Conservation (phyloP, 106 monocot species). For the Dendrobium chrysotoxum region DNA sequence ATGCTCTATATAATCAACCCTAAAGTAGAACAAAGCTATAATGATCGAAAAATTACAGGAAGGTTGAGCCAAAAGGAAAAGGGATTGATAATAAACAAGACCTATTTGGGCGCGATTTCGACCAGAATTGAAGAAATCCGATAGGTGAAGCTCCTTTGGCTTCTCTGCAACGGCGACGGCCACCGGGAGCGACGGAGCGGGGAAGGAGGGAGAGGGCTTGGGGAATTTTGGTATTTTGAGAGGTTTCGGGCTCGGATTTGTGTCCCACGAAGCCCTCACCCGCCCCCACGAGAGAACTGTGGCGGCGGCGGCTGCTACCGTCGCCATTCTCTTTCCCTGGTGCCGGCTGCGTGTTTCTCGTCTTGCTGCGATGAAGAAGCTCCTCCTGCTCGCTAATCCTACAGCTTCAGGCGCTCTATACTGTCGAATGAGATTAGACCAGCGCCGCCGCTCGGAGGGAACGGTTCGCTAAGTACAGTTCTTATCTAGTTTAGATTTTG, state of each 20-base stretch:
- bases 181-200: constrained; percentile 9
- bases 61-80: not conserved
- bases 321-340: not conserved
- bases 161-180: constrained; percentile 12
- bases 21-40: not conserved
- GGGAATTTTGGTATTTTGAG: constrained; percentile 12
- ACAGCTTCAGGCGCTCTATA: no score
- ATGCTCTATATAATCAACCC: not conserved
- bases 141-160: constrained; percentile 6
- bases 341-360: not conserved
- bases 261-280: constrained; percentile 50
- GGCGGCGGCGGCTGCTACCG: constrained; percentile 5
- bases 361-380: not conserved
- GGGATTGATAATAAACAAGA: not conserved
- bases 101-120: not conserved
- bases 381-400: no score
- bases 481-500: no score
- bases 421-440: no score
- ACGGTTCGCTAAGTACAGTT: no score
- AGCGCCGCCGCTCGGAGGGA: no score
- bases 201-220: constrained; percentile 15
- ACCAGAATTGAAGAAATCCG: constrained; percentile 6
- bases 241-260: constrained; percentile 24
- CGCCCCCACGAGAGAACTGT: constrained; percentile 6
- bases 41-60: not conserved